phyloP scores from a whole-genome alignment of 371 early-diverging fungal species.

The Funneliformis caledonium region DNA sequence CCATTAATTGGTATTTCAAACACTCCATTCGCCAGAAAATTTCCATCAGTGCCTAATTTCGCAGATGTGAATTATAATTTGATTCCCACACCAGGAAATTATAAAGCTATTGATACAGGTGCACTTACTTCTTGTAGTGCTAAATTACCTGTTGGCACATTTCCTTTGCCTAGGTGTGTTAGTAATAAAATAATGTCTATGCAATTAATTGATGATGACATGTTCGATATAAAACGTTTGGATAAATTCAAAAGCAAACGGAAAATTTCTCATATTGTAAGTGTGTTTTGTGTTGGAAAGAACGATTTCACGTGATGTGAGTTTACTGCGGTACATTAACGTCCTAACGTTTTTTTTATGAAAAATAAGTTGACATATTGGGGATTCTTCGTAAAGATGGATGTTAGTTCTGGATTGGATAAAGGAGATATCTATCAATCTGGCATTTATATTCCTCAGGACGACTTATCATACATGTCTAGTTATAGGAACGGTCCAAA shows the following conservation, averaged over 20 bases:
- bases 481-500: background rate
- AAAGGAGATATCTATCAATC: background rate
- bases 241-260: background rate
- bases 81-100: constrained; percentile 7
- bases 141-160: background rate
- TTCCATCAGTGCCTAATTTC: background rate
- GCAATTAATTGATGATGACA: background rate
- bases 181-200: background rate
- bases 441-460: background rate
- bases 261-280: constrained; percentile 24
- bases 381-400: constrained; percentile 2
- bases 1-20: constrained; percentile 40
- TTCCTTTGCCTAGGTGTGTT: constrained; percentile 31
- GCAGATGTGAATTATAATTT: background rate
- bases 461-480: constrained; percentile 5
- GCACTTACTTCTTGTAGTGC: background rate
- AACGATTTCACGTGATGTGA: background rate
- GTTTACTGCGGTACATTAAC: background rate
- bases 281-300: background rate
- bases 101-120: background rate
- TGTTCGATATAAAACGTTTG: background rate
- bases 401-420: background rate
- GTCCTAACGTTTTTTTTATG: background rate
- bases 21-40: background rate
- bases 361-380: constrained; percentile 6